Evolutionary conservation across 768 basidiomycete species (phyloP).

Genomic region (Tylopilus sp.): DNA sequence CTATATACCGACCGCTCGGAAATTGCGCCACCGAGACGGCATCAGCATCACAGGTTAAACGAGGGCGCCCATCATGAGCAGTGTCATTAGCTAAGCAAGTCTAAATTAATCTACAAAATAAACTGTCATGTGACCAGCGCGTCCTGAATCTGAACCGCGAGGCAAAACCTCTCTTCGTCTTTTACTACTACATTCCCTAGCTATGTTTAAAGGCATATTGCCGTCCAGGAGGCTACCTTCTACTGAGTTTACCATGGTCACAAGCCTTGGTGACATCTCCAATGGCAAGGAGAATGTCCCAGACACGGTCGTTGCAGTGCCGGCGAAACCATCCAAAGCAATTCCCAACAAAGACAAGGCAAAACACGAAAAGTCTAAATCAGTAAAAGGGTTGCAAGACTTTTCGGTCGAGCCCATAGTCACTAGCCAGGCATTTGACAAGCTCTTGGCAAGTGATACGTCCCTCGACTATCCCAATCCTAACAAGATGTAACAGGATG

Average conservation of each 20-base stretch:
- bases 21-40: slow-evolving; percentile 28
- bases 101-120: slow-evolving; percentile 22
- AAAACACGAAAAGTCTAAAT: slow-evolving; percentile 43
- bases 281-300: slow-evolving; percentile 71
- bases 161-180: slow-evolving; percentile 1
- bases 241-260: slow-evolving; percentile 73
- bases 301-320: slow-evolving; percentile 32
- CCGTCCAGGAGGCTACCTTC: slow-evolving; percentile 65
- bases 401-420: slow-evolving; percentile 34
- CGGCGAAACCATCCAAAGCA: slow-evolving; percentile 28
- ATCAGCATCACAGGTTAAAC: slow-evolving; percentile 7
- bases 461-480: neutral
- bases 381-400: slow-evolving; percentile 42
- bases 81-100: slow-evolving; percentile 14
- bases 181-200: slow-evolving; percentile 2
- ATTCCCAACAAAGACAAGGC: slow-evolving; percentile 21
- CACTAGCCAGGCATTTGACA: slow-evolving; percentile 74
- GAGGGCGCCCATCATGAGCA: slow-evolving; percentile 15
- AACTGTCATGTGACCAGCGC: slow-evolving; percentile 33
- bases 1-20: slow-evolving; percentile 33
- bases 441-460: slow-evolving; percentile 59
- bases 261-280: slow-evolving; percentile 43
- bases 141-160: slow-evolving; percentile 32
- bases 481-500: slow-evolving; percentile 52
- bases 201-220: slow-evolving; percentile 81